Conservation (phyloP, 257 asterid species). For the Solanum chmielewskii region DNA sequence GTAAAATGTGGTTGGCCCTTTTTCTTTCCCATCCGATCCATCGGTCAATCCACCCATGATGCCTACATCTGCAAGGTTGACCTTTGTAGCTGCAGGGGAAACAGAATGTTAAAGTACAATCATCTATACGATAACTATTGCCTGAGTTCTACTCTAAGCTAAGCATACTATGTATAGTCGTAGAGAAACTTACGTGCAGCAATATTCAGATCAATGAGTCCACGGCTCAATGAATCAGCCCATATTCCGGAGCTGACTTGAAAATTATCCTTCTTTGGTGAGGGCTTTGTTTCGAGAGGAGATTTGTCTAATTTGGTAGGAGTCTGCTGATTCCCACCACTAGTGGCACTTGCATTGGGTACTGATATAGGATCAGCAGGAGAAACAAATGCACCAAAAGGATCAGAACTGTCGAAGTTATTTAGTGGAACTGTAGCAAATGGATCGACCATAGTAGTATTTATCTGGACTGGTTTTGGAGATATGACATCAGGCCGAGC, state of each 20-base stretch:
- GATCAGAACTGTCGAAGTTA: conserved; percentile 58
- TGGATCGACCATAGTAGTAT: conserved; percentile 45
- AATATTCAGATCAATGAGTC: conserved; percentile 76
- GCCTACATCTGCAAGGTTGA: conserved; percentile 71
- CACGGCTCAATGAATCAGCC: conserved; percentile 98
- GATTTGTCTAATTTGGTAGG: conserved; percentile 7
- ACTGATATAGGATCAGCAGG: conserved; percentile 22
- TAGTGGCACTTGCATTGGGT: conserved; percentile 19
- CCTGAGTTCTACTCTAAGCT: neutral
- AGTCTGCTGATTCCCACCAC: conserved; percentile 16
- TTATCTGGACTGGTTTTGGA: conserved; percentile 22
- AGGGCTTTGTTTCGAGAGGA: conserved; percentile 6
- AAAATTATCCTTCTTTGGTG: conserved; percentile 45
- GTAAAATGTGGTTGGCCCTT: conserved; percentile 49
- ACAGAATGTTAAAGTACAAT: neutral
- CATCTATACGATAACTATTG: neutral
- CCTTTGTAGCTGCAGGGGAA: conserved; percentile 58
- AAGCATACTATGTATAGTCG: neutral
- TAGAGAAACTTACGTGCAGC: conserved; percentile 66
- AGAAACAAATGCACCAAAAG: conserved; percentile 55
- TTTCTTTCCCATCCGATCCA: conserved; percentile 47
- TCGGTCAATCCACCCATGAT: conserved; percentile 54
- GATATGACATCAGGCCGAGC: conserved; percentile 19
- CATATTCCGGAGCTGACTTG: conserved; percentile 92
- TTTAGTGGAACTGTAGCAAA: conserved; percentile 69